Conservation (phyloP, 2,329 filamentous ascomycete genomes). For the Xylariaceae sp. region DNA sequence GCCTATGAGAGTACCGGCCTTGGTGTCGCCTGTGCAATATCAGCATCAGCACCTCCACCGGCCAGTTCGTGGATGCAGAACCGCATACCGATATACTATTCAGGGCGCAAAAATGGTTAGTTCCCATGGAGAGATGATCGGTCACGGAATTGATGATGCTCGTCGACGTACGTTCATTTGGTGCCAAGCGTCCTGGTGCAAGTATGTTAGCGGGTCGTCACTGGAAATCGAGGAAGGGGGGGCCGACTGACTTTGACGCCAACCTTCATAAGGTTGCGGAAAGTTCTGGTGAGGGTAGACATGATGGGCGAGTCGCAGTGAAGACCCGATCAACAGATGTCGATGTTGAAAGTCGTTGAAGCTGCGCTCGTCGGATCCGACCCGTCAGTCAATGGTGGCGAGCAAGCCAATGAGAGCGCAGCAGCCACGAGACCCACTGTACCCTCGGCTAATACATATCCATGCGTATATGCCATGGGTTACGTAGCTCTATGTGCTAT, state of each 20-base stretch:
- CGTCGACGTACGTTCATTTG: constrained; percentile 76
- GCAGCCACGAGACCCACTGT: background rate
- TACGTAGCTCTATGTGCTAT: background rate
- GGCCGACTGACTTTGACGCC: constrained; percentile 67
- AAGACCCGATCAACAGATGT: constrained; percentile 9
- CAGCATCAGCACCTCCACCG: constrained; percentile 12
- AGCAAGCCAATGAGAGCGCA: background rate
- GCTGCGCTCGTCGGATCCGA: constrained; percentile 11
- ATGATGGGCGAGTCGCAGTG: constrained; percentile 49
- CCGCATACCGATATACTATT: constrained; percentile 51
- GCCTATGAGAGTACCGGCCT: constrained; percentile 80
- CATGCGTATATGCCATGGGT: background rate
- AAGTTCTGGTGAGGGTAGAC: constrained; percentile 84
- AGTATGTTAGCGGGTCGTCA: constrained; percentile 32
- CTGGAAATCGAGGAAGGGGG: background rate
- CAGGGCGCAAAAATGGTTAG: constrained; percentile 23
- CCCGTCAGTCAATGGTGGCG: constrained; percentile 8
- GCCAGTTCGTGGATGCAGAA: background rate
- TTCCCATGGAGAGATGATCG: constrained; percentile 20
- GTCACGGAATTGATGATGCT: constrained; percentile 17
- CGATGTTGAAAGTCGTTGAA: constrained; percentile 19
- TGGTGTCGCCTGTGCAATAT: constrained; percentile 73
- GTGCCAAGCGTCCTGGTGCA: constrained; percentile 72
- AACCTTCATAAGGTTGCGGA: constrained; percentile 80
- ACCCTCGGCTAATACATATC: background rate